phyloP scores from a whole-genome alignment of 1,284 basidiomycete genomes.

The Trichosporon sp. region DNA sequence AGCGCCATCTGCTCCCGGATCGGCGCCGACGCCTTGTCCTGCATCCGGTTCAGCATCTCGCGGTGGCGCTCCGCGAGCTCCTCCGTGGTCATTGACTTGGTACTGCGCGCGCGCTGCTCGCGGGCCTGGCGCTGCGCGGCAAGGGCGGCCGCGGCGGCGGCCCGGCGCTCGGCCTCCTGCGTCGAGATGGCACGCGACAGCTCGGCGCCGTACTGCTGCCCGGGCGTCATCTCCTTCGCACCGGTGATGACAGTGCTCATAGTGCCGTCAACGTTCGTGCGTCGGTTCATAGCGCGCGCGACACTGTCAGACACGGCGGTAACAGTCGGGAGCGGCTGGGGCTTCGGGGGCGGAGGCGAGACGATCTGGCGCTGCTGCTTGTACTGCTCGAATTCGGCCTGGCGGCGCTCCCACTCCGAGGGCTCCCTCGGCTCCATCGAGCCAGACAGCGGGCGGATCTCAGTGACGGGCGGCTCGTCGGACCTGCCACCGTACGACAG shows the following conservation, averaged over 20 bases:
- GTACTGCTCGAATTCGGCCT: slow-evolving; percentile 42
- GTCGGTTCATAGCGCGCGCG: slow-evolving; percentile 9
- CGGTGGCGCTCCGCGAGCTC: slow-evolving; percentile 47
- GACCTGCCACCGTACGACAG: background rate
- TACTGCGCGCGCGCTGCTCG: background rate
- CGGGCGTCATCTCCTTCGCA: background rate
- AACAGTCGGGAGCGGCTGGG: background rate
- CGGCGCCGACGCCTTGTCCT: slow-evolving; percentile 38
- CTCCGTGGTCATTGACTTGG: slow-evolving; percentile 41
- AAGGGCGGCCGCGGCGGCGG: slow-evolving; percentile 4
- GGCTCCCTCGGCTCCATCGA: background rate
- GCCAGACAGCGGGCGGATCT: background rate
- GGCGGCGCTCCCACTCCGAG: background rate
- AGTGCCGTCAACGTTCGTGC: background rate
- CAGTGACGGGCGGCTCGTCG: background rate
- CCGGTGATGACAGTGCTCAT: slow-evolving; percentile 4
- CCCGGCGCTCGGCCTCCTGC: slow-evolving; percentile 4
- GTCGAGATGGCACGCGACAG: slow-evolving; percentile 13
- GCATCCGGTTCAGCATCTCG: slow-evolving; percentile 38
- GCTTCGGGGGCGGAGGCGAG: slow-evolving; percentile 22
- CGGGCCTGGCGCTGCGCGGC: slow-evolving; percentile 11
- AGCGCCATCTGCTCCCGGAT: slow-evolving; percentile 37
- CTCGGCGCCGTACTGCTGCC: slow-evolving; percentile 16
- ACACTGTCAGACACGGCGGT: slow-evolving; percentile 16
- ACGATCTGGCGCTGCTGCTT: slow-evolving; percentile 35